A percentile compares a stretch with the other conserved stretches of the same genome.
Evolutionary conservation across 2,329 filamentous ascomycete genomes (phyloP).

Genomic region (Penicillium sp.): DNA sequence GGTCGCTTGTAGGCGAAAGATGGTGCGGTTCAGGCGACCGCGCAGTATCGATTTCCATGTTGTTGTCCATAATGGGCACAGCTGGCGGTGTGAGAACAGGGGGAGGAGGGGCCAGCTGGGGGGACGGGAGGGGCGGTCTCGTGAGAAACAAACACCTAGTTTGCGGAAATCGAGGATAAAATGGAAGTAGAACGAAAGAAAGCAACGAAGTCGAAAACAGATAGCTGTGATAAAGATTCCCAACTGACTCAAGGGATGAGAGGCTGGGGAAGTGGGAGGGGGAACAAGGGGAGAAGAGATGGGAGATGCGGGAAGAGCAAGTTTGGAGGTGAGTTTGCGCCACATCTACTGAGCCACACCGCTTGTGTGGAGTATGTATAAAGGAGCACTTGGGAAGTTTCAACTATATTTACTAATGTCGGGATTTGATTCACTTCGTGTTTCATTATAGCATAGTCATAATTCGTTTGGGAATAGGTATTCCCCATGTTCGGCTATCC

Average conservation of each 20-base stretch:
- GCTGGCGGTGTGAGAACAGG: slow-evolving; percentile 16
- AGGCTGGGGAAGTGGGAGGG: slow-evolving; percentile 12
- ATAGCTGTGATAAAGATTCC: slow-evolving; percentile 12
- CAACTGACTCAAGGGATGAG: slow-evolving; percentile 21
- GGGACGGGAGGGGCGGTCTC: slow-evolving; percentile 31
- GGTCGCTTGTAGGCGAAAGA: slow-evolving; percentile 71
- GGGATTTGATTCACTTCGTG: neutral
- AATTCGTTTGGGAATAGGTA: neutral
- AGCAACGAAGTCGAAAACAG: slow-evolving; percentile 5
- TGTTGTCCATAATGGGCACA: slow-evolving; percentile 71
- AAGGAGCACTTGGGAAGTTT: no score
- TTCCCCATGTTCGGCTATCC: neutral
- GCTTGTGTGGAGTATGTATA: slow-evolving; percentile 2
- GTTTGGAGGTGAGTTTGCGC: slow-evolving; percentile 23
- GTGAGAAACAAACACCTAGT: slow-evolving; percentile 27
- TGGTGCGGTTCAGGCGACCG: slow-evolving; percentile 74
- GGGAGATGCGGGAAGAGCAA: slow-evolving; percentile 24
- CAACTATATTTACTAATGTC: no score
- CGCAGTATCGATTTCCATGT: slow-evolving; percentile 92
- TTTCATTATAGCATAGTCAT: neutral
- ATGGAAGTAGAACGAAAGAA: slow-evolving; percentile 5
- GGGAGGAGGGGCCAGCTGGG: slow-evolving; percentile 25
- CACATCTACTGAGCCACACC: slow-evolving; percentile 21
- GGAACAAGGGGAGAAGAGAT: slow-evolving; percentile 22
- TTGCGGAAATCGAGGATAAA: slow-evolving; percentile 11